Conservation (phyloP, 345 rosid species). For the Nephelium lappaceum region DNA sequence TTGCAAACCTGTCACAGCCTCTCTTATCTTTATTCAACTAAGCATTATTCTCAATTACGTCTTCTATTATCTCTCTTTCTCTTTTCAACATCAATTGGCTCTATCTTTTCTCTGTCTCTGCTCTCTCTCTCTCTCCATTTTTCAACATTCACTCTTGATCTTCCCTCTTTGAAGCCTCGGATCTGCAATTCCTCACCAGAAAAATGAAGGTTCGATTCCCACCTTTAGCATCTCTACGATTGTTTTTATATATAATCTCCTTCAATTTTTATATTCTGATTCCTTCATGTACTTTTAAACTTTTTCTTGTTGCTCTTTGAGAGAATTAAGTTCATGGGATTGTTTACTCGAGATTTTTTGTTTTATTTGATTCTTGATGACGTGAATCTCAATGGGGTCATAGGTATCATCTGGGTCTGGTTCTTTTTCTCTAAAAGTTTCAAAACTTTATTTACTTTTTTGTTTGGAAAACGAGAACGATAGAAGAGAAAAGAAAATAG, state of each 20-base stretch:
- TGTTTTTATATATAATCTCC: neutral
- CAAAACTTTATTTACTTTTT: neutral
- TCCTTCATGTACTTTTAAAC: neutral
- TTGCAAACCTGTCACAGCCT: slow-evolving; percentile 10
- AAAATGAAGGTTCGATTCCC: slow-evolving; percentile 65
- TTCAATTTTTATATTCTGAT: neutral
- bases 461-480: neutral
- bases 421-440: slow-evolving; percentile 12
- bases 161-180: slow-evolving; percentile 22
- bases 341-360: neutral
- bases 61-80: slow-evolving; percentile 9
- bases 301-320: neutral
- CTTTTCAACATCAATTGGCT: neutral
- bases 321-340: neutral
- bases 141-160: slow-evolving; percentile 16
- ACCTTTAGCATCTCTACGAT: slow-evolving; percentile 22
- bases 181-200: slow-evolving; percentile 27
- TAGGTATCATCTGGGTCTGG: neutral
- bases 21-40: slow-evolving; percentile 26
- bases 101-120: slow-evolving; percentile 12
- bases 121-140: slow-evolving; percentile 29
- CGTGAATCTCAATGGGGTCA: neutral
- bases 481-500: neutral
- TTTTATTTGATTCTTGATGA: slow-evolving; percentile 17
- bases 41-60: slow-evolving; percentile 36